A percentile compares a stretch with the other conserved stretches of the same genome.
Evolutionary conservation across 345 rosid species (phyloP).

Genomic region (Cardamine chenopodiifolia): DNA sequence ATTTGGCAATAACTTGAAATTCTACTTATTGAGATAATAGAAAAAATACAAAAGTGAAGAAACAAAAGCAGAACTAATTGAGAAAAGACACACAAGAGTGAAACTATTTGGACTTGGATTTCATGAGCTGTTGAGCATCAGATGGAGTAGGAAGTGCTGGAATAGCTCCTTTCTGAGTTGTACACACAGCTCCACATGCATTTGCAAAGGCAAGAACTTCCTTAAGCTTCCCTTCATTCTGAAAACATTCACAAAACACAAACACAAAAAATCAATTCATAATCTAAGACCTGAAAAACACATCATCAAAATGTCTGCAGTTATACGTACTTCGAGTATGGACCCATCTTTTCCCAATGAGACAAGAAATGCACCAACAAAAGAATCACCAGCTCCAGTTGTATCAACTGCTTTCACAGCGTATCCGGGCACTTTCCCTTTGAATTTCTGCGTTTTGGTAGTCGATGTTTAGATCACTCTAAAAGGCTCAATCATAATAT

Average conservation of each 20-base stretch:
- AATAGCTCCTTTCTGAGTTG: conserved; percentile 69
- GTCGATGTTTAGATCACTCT: not conserved
- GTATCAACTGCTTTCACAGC: conserved; percentile 62
- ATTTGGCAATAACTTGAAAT: not conserved
- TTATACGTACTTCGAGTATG: conserved; percentile 13
- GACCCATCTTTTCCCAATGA: conserved; percentile 49
- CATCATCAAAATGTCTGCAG: not conserved
- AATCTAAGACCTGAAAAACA: not conserved
- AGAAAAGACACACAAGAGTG: not conserved
- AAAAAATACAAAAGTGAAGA: conserved; percentile 7
- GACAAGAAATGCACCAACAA: conserved; percentile 58
- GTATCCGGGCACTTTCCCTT: conserved; percentile 52
- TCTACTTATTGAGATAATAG: conserved; percentile 17
- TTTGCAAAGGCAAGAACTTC: conserved; percentile 57
- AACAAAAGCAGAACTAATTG: not conserved
- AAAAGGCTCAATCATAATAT: not conserved
- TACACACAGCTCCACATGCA: conserved; percentile 72
- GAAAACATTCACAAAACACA: conserved; percentile 12
- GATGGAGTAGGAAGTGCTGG: conserved; percentile 58
- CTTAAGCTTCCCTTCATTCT: conserved; percentile 59
- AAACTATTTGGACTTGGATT: conserved; percentile 26
- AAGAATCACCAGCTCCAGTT: conserved; percentile 77
- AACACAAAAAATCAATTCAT: conserved; percentile 11
- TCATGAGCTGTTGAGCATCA: conserved; percentile 54
- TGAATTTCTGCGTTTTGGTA: conserved; percentile 43